Evolutionary conservation across 1,284 basidiomycete genomes (phyloP).

Genomic region (Schizophyllum commune): DNA sequence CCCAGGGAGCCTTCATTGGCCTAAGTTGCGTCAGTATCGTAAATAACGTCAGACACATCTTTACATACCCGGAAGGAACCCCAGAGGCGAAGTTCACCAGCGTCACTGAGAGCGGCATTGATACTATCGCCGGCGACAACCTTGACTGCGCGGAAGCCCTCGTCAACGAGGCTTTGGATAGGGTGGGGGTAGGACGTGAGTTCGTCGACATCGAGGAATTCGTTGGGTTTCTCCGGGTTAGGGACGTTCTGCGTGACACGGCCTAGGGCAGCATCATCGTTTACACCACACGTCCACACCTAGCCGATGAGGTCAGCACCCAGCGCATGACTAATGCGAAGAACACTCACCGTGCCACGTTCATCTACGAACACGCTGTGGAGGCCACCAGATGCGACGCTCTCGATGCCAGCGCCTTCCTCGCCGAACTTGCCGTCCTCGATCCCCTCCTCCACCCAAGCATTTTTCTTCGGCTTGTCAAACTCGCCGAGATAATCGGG

Average conservation of each 20-base stretch:
- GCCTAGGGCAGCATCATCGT: constrained; percentile 91
- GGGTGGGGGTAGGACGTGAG: constrained; percentile 74
- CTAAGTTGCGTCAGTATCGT: constrained; percentile 23
- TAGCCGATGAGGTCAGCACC: constrained; percentile 20
- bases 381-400: constrained; percentile 73
- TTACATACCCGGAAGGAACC: constrained; percentile 81
- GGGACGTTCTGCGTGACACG: constrained; percentile 67
- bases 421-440: constrained; percentile 60
- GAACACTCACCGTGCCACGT: constrained; percentile 63
- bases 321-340: constrained; percentile 3
- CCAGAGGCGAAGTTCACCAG: constrained; percentile 84
- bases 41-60: constrained; percentile 11
- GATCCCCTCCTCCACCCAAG: constrained; percentile 58
- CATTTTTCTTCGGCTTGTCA: constrained; percentile 61
- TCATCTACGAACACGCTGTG: constrained; percentile 83
- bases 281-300: constrained; percentile 87
- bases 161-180: constrained; percentile 62
- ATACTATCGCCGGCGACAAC: constrained; percentile 82
- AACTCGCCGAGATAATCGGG: constrained; percentile 62
- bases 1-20: constrained; percentile 80
- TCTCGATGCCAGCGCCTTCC: constrained; percentile 67
- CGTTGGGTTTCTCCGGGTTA: constrained; percentile 54
- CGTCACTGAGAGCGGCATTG: constrained; percentile 70
- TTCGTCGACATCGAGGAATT: constrained; percentile 66
- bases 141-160: constrained; percentile 76